A percentile compares a stretch with the other conserved stretches of the same genome.
phyloP scores from a whole-genome alignment of 176 grass and related monocot genomes.

The Triticum aestivum region DNA sequence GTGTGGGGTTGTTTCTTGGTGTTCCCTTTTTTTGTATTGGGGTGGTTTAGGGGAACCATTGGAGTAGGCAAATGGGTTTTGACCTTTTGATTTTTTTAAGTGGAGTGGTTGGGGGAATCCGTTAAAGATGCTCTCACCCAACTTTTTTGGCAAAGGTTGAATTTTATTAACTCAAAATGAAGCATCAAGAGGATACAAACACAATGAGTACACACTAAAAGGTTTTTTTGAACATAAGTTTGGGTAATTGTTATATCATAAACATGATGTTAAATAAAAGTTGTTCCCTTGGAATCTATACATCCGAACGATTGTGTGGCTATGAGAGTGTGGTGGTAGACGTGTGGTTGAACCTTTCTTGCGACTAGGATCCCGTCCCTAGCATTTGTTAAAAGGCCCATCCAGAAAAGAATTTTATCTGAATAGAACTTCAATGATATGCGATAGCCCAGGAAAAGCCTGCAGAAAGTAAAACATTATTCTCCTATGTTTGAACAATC shows the following conservation, averaged over 20 bases:
- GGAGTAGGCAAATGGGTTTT: no score
- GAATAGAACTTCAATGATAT: constrained; percentile 7
- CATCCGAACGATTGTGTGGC: neutral
- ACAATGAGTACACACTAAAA: no score
- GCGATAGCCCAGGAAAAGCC: neutral
- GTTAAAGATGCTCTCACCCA: no score
- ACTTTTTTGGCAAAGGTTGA: no score
- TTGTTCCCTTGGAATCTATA: neutral
- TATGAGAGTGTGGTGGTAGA: neutral
- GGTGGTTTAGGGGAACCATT: no score
- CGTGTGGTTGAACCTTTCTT: neutral
- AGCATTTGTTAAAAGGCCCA: neutral
- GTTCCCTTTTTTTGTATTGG: no score
- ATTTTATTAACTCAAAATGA: no score
- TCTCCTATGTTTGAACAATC: neutral
- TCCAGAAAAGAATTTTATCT: neutral
- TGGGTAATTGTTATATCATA: neutral
- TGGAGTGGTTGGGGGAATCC: no score
- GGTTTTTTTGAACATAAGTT: neutral
- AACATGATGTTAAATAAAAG: neutral
- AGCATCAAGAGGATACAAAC: no score
- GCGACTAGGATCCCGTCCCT: neutral
- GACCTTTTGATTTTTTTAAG: no score
- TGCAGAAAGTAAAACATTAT: neutral
- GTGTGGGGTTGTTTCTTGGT: no score